Evolutionary conservation across 768 basidiomycete genomes (phyloP), one percentile per base, ranked within the genome.

Genomic region (Leccinum rimulosum): DNA sequence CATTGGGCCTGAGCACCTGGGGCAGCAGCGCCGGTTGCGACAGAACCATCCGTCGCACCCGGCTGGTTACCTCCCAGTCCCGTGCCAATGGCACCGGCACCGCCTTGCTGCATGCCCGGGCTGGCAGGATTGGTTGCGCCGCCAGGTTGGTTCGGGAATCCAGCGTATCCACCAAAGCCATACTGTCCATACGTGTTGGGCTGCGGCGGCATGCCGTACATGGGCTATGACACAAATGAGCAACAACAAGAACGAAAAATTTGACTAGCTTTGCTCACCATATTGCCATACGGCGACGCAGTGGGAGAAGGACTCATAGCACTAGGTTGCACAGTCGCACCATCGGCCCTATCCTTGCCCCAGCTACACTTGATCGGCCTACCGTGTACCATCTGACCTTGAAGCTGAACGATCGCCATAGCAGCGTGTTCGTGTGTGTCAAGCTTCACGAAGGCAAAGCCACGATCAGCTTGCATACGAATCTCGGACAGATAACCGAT

Each of bases 401-500:
- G 93, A 54, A 99, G 80, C 73, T 98, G 94, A 61, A 96, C 90
- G 69, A 99, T 99, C 40, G 96, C 96, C 86, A 94, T 89, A 8
- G 97, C 96, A 56, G 96, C 96, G 73, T 98, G 95, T 72, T 98
- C 95, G 74, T 98, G 96, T 54, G 94, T 94, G 76, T 99, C 97
- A 57, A 98, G 84, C 78, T 98, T 98, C 72, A 99, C 95, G 70
- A 98, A 98, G 2, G 97, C 96, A 73, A 98, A 99, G 49, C 96
- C 96, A 63, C 96, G 89, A 79, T 98, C 96, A 61, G 97, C 88
- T 75, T 98, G 97, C 94, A 99, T 96, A 60, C 97, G 89, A 74
- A 98, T 95, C 78, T 99, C 97, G 64, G 93, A 95, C 50, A 98
- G 87, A 75, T 98, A 98, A 54, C 96, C 96, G 74, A 97, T 98